phyloP scores from a whole-genome alignment of 2,329 filamentous ascomycete genomes.

The Biscogniauxia mediterranea region DNA sequence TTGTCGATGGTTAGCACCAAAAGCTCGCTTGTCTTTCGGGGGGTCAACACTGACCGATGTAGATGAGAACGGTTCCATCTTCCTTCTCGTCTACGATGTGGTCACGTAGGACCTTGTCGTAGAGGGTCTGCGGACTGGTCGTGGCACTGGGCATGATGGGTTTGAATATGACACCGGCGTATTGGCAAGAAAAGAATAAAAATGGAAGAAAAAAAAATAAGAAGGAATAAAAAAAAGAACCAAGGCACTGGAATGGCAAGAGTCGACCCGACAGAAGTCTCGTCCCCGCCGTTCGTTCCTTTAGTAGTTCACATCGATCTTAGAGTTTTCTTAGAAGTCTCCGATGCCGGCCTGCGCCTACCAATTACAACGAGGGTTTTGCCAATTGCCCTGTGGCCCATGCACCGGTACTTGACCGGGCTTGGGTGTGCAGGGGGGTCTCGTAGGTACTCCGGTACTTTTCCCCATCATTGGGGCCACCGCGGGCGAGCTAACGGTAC shows the following conservation, averaged over 20 bases:
- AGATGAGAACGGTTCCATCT: conserved; percentile 87
- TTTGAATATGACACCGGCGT: not conserved
- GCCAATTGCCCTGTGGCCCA: not conserved
- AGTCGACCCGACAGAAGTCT: not conserved
- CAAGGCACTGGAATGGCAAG: not conserved
- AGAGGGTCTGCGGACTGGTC: conserved; percentile 70
- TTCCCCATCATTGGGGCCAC: not conserved
- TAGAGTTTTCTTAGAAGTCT: not conserved
- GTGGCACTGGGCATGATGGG: conserved; percentile 58
- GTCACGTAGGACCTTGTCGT: conserved; percentile 95
- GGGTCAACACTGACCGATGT: conserved; percentile 69
- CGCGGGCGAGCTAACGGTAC: not conserved
- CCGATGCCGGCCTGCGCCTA: not conserved
- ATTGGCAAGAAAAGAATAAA: too few relatives aligned
- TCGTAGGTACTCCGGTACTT: not conserved
- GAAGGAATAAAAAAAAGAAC: not conserved
- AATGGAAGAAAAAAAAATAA: too few relatives aligned
- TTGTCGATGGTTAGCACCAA: conserved; percentile 35
- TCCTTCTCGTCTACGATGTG: conserved; percentile 95
- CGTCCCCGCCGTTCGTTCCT: not conserved
- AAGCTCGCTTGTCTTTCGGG: not conserved
- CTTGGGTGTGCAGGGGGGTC: not conserved
- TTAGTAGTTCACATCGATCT: not conserved
- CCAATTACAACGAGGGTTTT: not conserved
- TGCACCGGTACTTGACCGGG: not conserved